Conservation (phyloP, 768 basidiomycete species). For the Rhizopogon vinicolor region DNA sequence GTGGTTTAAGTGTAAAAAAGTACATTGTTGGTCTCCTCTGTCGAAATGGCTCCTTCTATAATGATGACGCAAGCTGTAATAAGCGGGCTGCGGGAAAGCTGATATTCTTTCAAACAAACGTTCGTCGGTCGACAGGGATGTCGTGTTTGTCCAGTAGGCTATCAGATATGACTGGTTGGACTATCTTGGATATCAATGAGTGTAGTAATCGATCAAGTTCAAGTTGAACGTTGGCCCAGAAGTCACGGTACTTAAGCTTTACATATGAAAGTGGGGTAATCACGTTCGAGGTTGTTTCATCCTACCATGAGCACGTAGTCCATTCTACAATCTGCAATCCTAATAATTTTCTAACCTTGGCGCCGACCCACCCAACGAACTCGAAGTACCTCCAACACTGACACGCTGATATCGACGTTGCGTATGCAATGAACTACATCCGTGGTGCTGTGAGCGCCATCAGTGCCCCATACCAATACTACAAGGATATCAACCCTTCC, state of each 20-base stretch:
- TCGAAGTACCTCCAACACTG: neutral
- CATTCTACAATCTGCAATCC: neutral
- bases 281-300: neutral
- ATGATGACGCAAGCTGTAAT: too few relatives aligned
- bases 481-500: conserved; percentile 92
- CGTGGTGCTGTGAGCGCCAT: conserved; percentile 83
- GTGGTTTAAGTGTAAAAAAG: too few relatives aligned
- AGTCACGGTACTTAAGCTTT: too few relatives aligned
- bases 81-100: too few relatives aligned
- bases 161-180: too few relatives aligned
- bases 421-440: conserved; percentile 74
- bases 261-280: too few relatives aligned
- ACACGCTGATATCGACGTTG: neutral
- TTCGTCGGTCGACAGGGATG: neutral
- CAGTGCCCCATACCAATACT: conserved; percentile 85
- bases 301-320: neutral
- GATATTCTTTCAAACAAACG: neutral
- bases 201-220: too few relatives aligned
- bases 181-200: too few relatives aligned
- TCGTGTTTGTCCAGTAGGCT: neutral
- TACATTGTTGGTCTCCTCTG: too few relatives aligned
- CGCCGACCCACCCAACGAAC: neutral
- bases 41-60: too few relatives aligned
- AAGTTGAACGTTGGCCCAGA: too few relatives aligned
- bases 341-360: neutral